Conservation (phyloP, 2,329 filamentous ascomycete genomes). For the Hypomyces rosellus region DNA sequence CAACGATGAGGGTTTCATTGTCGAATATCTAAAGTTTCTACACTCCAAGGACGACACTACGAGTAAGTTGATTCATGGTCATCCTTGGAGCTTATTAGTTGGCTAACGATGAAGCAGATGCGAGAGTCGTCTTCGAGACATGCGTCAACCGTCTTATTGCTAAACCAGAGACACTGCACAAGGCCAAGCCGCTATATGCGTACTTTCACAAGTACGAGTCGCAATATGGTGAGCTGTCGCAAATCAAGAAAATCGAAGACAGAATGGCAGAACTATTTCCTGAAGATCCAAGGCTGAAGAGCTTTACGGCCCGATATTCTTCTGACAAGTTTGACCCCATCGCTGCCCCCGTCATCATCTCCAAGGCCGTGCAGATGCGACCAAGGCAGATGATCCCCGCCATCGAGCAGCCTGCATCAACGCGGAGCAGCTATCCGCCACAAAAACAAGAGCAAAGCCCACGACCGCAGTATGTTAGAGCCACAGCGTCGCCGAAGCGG, state of each 20-base stretch:
- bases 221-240: constrained; percentile 83
- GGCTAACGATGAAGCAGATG: constrained; percentile 52
- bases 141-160: constrained; percentile 76
- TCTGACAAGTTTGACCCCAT: constrained; percentile 72
- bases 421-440: constrained; percentile 38
- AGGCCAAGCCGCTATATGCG: constrained; percentile 77
- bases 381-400: constrained; percentile 52
- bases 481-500: constrained; percentile 53
- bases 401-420: constrained; percentile 45
- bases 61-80: constrained; percentile 53
- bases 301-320: constrained; percentile 72
- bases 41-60: constrained; percentile 89
- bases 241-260: constrained; percentile 84
- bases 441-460: constrained; percentile 38
- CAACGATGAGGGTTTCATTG: constrained; percentile 84
- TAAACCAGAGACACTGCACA: constrained; percentile 66
- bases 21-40: constrained; percentile 94
- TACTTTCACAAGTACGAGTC: constrained; percentile 97
- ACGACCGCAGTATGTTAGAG: constrained; percentile 40
- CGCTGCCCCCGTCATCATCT: constrained; percentile 74
- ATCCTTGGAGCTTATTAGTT: not conserved
- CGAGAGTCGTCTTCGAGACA: constrained; percentile 91
- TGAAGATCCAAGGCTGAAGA: constrained; percentile 68
- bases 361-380: constrained; percentile 69
- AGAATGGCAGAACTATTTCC: constrained; percentile 94